Evolutionary conservation across 1,139 yeast genomes (phyloP).

Genomic region (Suhomyces choctaworum): DNA sequence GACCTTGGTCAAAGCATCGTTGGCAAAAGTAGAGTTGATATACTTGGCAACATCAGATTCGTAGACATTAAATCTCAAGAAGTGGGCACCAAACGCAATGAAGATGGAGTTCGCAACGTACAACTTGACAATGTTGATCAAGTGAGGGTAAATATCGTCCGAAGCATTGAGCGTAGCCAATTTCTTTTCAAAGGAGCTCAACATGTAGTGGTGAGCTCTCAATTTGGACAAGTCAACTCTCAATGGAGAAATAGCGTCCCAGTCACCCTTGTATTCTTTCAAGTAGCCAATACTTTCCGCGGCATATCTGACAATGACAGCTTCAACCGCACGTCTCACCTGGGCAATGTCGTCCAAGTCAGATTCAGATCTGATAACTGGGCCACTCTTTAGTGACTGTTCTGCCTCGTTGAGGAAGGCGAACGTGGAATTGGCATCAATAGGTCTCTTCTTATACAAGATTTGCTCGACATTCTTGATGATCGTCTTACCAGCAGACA

Average conservation of each 20-base stretch:
- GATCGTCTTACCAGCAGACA: slow-evolving; percentile 79
- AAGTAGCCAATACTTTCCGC: slow-evolving; percentile 24
- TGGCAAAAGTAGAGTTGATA: slow-evolving; percentile 34
- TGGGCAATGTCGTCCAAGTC: slow-evolving; percentile 18
- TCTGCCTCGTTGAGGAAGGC: slow-evolving; percentile 43
- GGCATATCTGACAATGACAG: slow-evolving; percentile 32
- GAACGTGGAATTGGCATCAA: slow-evolving; percentile 36
- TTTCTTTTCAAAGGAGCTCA: slow-evolving; percentile 23
- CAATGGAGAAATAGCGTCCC: slow-evolving; percentile 33
- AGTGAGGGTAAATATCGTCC: slow-evolving; percentile 22
- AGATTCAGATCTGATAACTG: slow-evolving; percentile 8
- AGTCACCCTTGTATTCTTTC: slow-evolving; percentile 33
- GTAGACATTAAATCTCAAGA: slow-evolving; percentile 39
- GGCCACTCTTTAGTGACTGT: slow-evolving; percentile 13
- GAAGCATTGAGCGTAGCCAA: slow-evolving; percentile 16
- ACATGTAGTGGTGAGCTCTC: slow-evolving; percentile 28
- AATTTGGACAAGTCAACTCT: slow-evolving; percentile 28
- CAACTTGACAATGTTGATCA: slow-evolving; percentile 24
- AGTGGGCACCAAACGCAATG: slow-evolving; percentile 41
- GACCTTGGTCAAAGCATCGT: slow-evolving; percentile 37
- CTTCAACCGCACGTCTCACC: slow-evolving; percentile 21
- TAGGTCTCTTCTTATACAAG: slow-evolving; percentile 33
- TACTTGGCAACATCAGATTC: slow-evolving; percentile 35
- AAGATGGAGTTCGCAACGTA: slow-evolving; percentile 31
- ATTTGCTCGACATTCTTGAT: slow-evolving; percentile 52